Conservation (phyloP, 257 asterid genomes). For the Handroanthus guayacan region DNA sequence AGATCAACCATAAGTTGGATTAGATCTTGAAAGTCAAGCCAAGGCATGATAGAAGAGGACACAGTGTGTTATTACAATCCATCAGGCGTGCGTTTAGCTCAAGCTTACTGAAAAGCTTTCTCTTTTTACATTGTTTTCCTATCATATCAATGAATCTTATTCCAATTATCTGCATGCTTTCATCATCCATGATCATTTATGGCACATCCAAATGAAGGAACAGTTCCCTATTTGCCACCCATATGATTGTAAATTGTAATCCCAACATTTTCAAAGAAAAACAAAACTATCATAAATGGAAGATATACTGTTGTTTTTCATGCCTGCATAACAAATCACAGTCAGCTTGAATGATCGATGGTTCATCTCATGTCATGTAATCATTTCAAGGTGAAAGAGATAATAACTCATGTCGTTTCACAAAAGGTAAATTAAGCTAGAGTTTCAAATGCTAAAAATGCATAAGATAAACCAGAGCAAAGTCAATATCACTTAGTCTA, state of each 20-base stretch:
- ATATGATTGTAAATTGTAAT: conserved; percentile 9
- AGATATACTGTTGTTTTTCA: conserved; percentile 32
- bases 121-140: conserved; percentile 24
- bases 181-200: conserved; percentile 44
- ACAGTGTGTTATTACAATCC: conserved; percentile 16
- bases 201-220: conserved; percentile 23
- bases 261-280: conserved; percentile 8
- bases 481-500: background rate
- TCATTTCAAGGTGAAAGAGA: background rate
- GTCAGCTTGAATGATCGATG: background rate
- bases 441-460: conserved; percentile 1
- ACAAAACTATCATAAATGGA: background rate
- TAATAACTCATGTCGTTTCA: background rate
- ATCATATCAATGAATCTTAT: conserved; percentile 44
- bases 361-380: background rate
- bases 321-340: conserved; percentile 31
- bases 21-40: conserved; percentile 1
- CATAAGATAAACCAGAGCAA: background rate
- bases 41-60: conserved; percentile 23
- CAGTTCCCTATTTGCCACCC: conserved; percentile 7
- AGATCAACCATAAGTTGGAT: conserved; percentile 28
- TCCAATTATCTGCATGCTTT: conserved; percentile 47
- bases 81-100: conserved; percentile 45
- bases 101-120: conserved; percentile 23
- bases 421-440: conserved; percentile 10